phyloP scores from a whole-genome alignment of 2,329 filamentous ascomycete genomes.

The Verticillium albo-atrum region DNA sequence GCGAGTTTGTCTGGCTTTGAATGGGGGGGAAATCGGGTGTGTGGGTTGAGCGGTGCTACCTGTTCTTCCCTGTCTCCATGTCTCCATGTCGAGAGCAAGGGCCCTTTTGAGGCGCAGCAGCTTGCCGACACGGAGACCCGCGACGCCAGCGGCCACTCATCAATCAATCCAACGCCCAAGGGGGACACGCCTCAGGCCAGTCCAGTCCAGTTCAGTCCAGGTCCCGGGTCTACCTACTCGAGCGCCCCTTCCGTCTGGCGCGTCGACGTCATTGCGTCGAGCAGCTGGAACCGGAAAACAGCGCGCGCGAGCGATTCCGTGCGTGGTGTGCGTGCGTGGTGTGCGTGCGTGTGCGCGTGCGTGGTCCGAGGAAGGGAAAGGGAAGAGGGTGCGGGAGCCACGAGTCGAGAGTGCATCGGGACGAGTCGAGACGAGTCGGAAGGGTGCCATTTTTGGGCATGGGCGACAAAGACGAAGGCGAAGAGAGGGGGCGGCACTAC shows the following conservation, averaged over 20 bases:
- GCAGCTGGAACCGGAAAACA: background rate
- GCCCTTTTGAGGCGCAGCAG: background rate
- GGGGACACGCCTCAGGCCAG: background rate
- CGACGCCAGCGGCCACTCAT: background rate
- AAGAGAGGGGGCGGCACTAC: background rate
- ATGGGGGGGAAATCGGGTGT: background rate
- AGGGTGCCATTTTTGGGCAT: background rate
- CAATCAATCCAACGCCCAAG: background rate
- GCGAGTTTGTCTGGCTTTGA: background rate
- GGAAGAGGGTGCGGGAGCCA: too few species aligned
- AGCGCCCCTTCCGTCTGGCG: too few species aligned
- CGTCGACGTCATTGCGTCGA: background rate
- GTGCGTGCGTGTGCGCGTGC: background rate
- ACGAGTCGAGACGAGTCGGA: background rate
- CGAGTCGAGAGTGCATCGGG: background rate
- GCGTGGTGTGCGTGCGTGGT: background rate
- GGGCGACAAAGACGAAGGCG: background rate
- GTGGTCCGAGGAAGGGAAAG: background rate
- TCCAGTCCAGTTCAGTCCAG: background rate
- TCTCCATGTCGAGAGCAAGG: background rate
- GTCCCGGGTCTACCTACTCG: background rate
- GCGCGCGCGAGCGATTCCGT: background rate
- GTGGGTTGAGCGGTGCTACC: too few species aligned
- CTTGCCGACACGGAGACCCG: background rate
- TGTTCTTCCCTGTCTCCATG: too few species aligned